phyloP scores from a whole-genome alignment of 2,329 filamentous ascomycete genomes.

The Trichoderma oligosporum region DNA sequence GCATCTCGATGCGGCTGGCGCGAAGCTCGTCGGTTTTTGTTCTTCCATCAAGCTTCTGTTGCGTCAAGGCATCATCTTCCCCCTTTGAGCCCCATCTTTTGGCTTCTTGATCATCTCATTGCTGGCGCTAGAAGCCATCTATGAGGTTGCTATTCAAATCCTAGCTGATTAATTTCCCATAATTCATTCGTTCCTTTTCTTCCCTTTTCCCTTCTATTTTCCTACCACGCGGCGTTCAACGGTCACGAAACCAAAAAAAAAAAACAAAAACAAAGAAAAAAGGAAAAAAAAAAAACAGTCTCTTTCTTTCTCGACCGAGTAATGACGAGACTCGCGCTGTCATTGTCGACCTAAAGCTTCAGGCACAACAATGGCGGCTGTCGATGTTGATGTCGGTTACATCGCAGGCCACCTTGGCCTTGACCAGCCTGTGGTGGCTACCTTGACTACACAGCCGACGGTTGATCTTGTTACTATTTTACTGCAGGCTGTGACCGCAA shows the following conservation, averaged over 20 bases:
- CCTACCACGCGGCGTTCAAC: background rate
- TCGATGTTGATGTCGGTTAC: constrained; percentile 64
- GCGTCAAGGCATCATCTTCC: constrained; percentile 3
- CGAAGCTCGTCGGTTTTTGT: constrained; percentile 8
- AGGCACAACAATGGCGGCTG: constrained; percentile 39
- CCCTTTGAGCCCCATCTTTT: background rate
- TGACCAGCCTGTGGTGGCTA: constrained; percentile 59
- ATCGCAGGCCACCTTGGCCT: constrained; percentile 68
- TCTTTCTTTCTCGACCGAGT: background rate
- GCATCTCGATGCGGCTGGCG: constrained; percentile 13
- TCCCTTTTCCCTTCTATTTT: background rate
- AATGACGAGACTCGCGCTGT: constrained; percentile 18
- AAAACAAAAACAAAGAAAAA: background rate
- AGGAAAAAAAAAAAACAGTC: background rate
- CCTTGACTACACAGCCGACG: constrained; percentile 65
- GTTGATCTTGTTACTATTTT: constrained; percentile 72
- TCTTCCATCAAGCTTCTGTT: constrained; percentile 1
- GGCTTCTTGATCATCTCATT: background rate
- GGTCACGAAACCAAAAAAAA: background rate
- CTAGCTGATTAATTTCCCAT: background rate
- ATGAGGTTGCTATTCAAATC: background rate
- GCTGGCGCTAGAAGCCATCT: background rate
- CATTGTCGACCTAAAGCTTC: constrained; percentile 14
- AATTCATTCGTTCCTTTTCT: background rate
- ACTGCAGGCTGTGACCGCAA: constrained; percentile 68